Conservation (phyloP, 164 flowering plant species). For the Macadamia integrifolia region DNA sequence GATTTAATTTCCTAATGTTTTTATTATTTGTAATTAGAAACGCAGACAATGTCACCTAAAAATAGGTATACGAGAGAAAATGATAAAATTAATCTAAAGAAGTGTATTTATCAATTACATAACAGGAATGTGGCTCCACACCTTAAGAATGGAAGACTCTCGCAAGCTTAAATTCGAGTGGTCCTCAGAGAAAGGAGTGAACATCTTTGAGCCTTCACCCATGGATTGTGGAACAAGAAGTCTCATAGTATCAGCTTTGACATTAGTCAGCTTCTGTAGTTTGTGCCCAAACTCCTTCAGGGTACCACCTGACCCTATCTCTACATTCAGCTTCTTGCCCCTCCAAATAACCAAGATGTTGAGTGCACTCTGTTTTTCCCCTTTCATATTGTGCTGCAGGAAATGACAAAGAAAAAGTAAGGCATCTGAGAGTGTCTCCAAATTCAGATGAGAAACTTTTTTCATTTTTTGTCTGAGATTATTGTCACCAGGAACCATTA, state of each 20-base stretch:
- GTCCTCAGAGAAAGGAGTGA: constrained; percentile 76
- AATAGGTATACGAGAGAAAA: not conserved
- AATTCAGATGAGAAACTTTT: not conserved
- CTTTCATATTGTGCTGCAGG: constrained; percentile 40
- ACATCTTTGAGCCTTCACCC: constrained; percentile 45
- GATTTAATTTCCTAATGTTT: no score
- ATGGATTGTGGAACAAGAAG: constrained; percentile 59
- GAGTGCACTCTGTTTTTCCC: constrained; percentile 11
- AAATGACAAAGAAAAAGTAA: constrained; percentile 3
- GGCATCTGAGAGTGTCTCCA: constrained; percentile 18
- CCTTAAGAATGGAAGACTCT: constrained; percentile 54
- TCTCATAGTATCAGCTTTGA: constrained; percentile 71
- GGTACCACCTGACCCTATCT: constrained; percentile 37
- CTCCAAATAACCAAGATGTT: constrained; percentile 59
- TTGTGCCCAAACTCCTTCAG: constrained; percentile 65
- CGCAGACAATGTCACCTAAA: no score
- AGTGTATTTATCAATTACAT: not conserved
- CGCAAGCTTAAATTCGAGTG: constrained; percentile 57
- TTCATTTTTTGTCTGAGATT: not conserved
- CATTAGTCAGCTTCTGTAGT: constrained; percentile 58
- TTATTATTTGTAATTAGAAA: no score
- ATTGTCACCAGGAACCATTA: no score
- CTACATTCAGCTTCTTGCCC: constrained; percentile 46
- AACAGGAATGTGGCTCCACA: constrained; percentile 14
- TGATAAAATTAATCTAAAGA: constrained; percentile 1